Evolutionary conservation across 2,329 filamentous ascomycete genomes (phyloP), one percentile per base, ranked within the genome.

Genomic region (Orbilia quercus): DNA sequence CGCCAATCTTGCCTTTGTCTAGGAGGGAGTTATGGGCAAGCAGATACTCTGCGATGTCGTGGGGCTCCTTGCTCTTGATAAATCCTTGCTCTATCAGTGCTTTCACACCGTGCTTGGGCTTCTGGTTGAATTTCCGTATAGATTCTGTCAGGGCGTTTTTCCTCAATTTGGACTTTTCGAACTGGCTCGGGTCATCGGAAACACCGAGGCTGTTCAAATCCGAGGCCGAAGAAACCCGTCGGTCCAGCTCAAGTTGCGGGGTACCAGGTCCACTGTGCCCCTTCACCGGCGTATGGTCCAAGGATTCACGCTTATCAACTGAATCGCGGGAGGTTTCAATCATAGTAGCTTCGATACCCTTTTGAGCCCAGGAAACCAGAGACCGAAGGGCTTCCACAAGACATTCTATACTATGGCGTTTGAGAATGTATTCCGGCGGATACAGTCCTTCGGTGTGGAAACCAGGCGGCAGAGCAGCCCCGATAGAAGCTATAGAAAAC

Each of bases 81-180:
- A 99, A 97, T 0, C 92, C 91, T 75, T 96, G 91, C 23, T 90
- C 86, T 11, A 98, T 79, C 16, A 99, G 82, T 14, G 90, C 82
- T 79, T 96, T 96, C 79, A 99, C 87, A 4, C 95, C 96, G 70
- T 90, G 88, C 81, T 99, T 99, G 0, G 96, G 92, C 80, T 99
- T 99, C 84, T 94, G 97, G 80, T 99, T 99, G 85, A 99, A 99
- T 75, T 92, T 90, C 54, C 89, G 88, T 62, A 97, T 90, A 1
- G 91, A 94, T 77, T 96, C 95, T 58, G 89, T 91, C 73, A 98
- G 82, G 0, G 95, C 95, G 5, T 92, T 98, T 82, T 99, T 99
- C 75, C 90, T 87, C 72, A 93, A 91, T 82, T 98, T 98, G 64
- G 93, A 92, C 80, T 90, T 96, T 79, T 98, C 95, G n/a, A 99